A percentile compares a stretch with the other conserved stretches of the same genome.
Conservation (phyloP, 2,329 filamentous ascomycete species). For the Trichoderma hamatum region DNA sequence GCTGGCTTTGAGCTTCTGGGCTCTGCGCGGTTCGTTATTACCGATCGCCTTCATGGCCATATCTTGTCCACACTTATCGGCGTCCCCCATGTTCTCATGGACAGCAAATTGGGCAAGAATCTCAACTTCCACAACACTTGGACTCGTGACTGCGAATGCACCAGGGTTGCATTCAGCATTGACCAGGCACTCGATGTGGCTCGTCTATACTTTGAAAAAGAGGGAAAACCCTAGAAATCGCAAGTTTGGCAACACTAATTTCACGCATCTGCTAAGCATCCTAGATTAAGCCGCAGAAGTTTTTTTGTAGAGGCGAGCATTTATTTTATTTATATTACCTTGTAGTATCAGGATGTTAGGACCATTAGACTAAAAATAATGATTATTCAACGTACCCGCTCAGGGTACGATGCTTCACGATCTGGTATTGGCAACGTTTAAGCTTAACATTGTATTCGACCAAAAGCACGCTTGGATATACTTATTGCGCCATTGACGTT, state of each 20-base stretch:
- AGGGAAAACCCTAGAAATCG: neutral
- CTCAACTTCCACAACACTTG: slow-evolving; percentile 21
- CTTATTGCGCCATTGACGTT: neutral
- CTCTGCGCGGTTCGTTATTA: slow-evolving; percentile 16
- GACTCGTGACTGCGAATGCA: slow-evolving; percentile 21
- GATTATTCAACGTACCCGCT: neutral
- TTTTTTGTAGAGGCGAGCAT: neutral
- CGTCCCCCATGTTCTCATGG: slow-evolving; percentile 20
- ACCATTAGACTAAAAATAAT: neutral
- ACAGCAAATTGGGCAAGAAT: slow-evolving; percentile 22
- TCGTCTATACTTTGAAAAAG: slow-evolving; percentile 19
- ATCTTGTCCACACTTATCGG: slow-evolving; percentile 17
- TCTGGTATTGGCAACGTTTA: neutral
- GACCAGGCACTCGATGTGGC: slow-evolving; percentile 8
- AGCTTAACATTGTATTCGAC: neutral
- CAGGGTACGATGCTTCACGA: neutral
- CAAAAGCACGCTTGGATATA: neutral
- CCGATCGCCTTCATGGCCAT: slow-evolving; percentile 19
- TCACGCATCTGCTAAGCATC: neutral
- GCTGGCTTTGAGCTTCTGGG: slow-evolving; percentile 19
- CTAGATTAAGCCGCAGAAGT: neutral
- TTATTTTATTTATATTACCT: neutral
- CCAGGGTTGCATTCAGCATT: slow-evolving; percentile 6
- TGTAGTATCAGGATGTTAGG: neutral
- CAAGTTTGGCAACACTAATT: neutral